These are phyloP conservation scores for Ophiostoma novo-ulmi DNA, from an alignment of 2,329 filamentous ascomycete species.

Conservation along the genomic window DNA sequence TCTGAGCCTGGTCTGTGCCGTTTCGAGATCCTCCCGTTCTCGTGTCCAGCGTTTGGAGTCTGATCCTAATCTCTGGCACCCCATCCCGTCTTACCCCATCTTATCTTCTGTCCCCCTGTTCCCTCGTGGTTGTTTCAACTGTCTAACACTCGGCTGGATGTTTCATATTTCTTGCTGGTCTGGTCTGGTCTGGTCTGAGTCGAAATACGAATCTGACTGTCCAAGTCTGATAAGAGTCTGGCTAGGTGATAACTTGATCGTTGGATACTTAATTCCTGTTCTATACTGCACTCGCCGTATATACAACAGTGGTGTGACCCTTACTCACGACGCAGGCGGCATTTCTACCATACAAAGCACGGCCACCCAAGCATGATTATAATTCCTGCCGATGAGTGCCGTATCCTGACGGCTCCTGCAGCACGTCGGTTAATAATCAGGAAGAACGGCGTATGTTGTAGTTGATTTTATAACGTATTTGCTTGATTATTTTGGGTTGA, in stretches of 20 bases:
- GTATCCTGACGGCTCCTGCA: not conserved
- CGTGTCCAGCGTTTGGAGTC: not conserved
- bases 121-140: not conserved
- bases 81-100: not conserved
- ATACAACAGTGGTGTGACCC: not conserved
- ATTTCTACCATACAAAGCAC: not conserved
- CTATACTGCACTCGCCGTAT: not conserved
- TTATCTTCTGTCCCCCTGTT: not conserved
- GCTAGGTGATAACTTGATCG: too few relatives aligned
- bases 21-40: not conserved
- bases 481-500: too few relatives aligned
- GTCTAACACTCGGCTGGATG: not conserved
- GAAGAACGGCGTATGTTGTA: not conserved
- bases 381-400: conserved; percentile 4
- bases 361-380: not conserved
- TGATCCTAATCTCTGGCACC: too few relatives aligned
- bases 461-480: too few relatives aligned
- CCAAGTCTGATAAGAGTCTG: too few relatives aligned
- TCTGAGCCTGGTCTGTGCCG: not conserved
- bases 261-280: too few relatives aligned
- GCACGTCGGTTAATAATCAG: not conserved
- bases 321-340: not conserved
- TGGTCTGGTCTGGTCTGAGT: not conserved
- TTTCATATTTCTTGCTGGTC: not conserved
- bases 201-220: too few relatives aligned